These are phyloP conservation scores for Colletotrichum acutatum DNA, from an alignment of 2,329 filamentous ascomycete genomes.

Conservation along the genomic window DNA sequence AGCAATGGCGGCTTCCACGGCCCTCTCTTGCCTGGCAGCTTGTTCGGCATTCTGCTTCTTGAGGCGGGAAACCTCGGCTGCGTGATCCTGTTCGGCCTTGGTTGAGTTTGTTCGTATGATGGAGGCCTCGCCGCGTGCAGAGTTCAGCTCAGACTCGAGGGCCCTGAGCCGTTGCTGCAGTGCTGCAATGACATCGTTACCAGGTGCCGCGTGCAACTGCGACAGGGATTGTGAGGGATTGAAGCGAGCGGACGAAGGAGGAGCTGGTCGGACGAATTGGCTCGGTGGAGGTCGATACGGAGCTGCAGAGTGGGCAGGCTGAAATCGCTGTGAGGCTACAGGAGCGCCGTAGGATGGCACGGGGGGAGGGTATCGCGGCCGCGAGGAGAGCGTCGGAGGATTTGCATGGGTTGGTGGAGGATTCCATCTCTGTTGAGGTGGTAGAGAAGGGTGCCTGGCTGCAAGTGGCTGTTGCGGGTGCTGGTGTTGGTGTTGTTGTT, in stretches of 20 bases:
- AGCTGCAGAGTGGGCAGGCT: conserved; percentile 40
- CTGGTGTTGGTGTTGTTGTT: not conserved
- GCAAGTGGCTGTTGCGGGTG: conserved; percentile 39
- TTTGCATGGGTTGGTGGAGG: conserved; percentile 35
- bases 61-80: conserved; percentile 69
- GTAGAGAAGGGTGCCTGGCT: conserved; percentile 23
- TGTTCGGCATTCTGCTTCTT: conserved; percentile 74
- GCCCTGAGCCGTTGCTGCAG: conserved; percentile 64
- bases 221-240: conserved; percentile 48
- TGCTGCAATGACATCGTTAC: conserved; percentile 53
- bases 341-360: conserved; percentile 27
- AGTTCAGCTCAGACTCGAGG: conserved; percentile 66
- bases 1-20: conserved; percentile 72
- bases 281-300: conserved; percentile 48
- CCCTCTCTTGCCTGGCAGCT: conserved; percentile 69
- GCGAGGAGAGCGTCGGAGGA: conserved; percentile 31
- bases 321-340: conserved; percentile 34
- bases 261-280: conserved; percentile 53
- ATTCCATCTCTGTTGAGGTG: conserved; percentile 48
- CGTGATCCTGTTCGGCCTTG: conserved; percentile 69
- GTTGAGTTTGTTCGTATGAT: conserved; percentile 79
- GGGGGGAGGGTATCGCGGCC: conserved; percentile 32
- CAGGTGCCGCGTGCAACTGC: conserved; percentile 32
- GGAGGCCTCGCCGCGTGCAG: conserved; percentile 77
- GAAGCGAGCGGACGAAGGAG: conserved; percentile 41